Conservation (phyloP, 1,284 basidiomycete species). For the Moniliella sp. region DNA sequence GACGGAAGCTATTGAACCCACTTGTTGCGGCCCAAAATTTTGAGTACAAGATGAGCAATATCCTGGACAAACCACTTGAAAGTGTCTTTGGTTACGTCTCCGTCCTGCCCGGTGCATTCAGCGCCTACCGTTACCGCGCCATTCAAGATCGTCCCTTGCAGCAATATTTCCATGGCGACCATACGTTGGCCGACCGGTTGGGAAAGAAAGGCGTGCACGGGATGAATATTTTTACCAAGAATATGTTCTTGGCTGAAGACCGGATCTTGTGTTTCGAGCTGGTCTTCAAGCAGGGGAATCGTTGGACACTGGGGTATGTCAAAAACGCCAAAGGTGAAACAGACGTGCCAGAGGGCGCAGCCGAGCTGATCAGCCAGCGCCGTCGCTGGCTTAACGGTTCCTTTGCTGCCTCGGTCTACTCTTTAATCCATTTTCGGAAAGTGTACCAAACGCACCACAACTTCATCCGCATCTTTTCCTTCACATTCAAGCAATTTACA, state of each 20-base stretch:
- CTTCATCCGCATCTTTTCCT: conserved; percentile 57
- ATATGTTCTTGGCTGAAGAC: conserved; percentile 86
- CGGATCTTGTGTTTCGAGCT: conserved; percentile 72
- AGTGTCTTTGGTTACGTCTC: conserved; percentile 77
- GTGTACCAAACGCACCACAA: conserved; percentile 78
- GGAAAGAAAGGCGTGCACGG: conserved; percentile 38
- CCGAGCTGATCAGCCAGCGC: conserved; percentile 64
- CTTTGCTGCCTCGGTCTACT: conserved; percentile 62
- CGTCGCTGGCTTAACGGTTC: conserved; percentile 60
- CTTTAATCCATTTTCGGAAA: conserved; percentile 58
- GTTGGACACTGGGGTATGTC: conserved; percentile 52
- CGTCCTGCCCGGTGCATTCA: conserved; percentile 62
- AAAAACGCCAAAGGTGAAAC: conserved; percentile 79
- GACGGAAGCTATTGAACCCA: conserved; percentile 55
- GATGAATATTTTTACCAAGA: conserved; percentile 44
- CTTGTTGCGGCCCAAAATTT: conserved; percentile 41
- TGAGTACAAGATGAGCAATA: conserved; percentile 65
- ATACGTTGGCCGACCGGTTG: conserved; percentile 56
- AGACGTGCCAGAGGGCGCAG: conserved; percentile 58
- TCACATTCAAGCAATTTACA: conserved; percentile 45
- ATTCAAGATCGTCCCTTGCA: conserved; percentile 49
- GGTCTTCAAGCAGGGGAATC: conserved; percentile 59
- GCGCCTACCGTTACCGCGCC: conserved; percentile 59
- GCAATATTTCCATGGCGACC: conserved; percentile 71
- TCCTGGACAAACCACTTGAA: conserved; percentile 86